Evolutionary conservation across 2,329 filamentous ascomycete species (phyloP).

Genomic region (Penicillium sp.): DNA sequence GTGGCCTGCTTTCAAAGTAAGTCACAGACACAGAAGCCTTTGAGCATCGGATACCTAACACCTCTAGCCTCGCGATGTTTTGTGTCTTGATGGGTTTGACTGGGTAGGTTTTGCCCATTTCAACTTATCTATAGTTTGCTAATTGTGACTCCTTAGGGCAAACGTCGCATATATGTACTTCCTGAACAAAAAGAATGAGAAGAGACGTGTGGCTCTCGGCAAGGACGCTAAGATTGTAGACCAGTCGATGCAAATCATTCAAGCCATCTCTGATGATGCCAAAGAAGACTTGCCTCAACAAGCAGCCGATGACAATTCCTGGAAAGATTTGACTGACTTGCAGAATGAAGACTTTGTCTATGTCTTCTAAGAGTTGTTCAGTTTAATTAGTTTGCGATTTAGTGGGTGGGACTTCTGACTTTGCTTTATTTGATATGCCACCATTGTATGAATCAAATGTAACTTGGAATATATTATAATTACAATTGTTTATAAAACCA

Average conservation of each 20-base stretch:
- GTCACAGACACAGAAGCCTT: neutral
- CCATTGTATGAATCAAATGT: neutral
- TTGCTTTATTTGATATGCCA: neutral
- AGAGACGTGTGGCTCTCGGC: constrained; percentile 54
- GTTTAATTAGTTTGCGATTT: neutral
- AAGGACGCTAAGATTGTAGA: constrained; percentile 60
- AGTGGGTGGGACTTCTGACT: neutral
- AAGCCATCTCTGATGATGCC: constrained; percentile 17
- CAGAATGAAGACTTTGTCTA: constrained; percentile 65
- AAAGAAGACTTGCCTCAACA: constrained; percentile 31
- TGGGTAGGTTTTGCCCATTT: constrained; percentile 25
- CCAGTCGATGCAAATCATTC: constrained; percentile 54
- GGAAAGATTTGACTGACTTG: constrained; percentile 59
- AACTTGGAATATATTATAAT: neutral
- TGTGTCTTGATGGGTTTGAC: constrained; percentile 56
- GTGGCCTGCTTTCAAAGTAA: constrained; percentile 58
- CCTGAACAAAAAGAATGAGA: constrained; percentile 56
- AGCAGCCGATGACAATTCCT: constrained; percentile 48
- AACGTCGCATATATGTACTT: constrained; percentile 50
- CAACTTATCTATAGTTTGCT: neutral
- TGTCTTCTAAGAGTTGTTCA: constrained; percentile 42
- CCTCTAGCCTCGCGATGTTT: constrained; percentile 55
- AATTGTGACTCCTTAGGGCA: constrained; percentile 18
- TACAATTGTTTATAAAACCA: neutral
- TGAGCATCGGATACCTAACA: constrained; percentile 8